phyloP scores from a whole-genome alignment of 2,329 filamentous ascomycete genomes.

The Apiospora marii region DNA sequence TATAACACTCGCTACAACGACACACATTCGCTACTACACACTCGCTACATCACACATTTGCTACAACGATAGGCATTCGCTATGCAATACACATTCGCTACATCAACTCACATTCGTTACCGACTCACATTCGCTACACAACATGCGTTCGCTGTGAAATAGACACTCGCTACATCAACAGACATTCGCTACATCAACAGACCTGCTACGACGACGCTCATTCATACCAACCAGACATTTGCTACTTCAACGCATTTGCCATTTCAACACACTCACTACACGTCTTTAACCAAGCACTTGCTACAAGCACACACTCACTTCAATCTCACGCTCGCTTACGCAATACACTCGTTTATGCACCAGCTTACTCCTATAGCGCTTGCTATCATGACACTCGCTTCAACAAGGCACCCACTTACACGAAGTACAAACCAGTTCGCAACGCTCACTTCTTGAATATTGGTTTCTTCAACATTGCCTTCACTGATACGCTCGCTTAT shows the following conservation, averaged over 20 bases:
- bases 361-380: background rate
- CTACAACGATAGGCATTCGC: background rate
- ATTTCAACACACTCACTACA: background rate
- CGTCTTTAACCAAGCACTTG: too few species aligned
- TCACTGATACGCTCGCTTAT: background rate
- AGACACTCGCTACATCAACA: background rate
- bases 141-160: too few species aligned
- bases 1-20: background rate
- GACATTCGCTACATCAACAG: background rate
- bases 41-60: background rate
- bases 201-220: background rate
- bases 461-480: background rate
- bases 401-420: background rate
- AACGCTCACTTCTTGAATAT: background rate
- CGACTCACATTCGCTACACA: background rate
- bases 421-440: too few species aligned
- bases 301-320: background rate
- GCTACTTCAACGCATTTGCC: too few species aligned
- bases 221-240: background rate
- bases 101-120: background rate
- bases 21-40: background rate
- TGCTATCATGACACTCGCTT: background rate
- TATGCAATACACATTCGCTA: background rate
- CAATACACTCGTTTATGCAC: background rate
- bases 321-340: background rate